Conservation (phyloP, 2,329 filamentous ascomycete species). For the Penicillium sumatraense region DNA sequence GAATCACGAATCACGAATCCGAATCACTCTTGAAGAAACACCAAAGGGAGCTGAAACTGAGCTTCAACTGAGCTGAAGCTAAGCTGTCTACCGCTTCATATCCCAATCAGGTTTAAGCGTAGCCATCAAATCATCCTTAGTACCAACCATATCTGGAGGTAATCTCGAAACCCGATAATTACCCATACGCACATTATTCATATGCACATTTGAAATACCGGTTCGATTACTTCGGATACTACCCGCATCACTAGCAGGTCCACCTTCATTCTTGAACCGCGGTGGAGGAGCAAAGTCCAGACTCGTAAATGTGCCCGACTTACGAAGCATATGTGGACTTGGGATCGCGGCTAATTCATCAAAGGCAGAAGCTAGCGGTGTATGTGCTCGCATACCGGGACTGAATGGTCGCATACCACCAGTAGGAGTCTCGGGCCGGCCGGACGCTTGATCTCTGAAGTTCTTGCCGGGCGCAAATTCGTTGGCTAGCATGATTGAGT, state of each 20-base stretch:
- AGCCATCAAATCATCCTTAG: slow-evolving; percentile 67
- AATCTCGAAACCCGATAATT: slow-evolving; percentile 86
- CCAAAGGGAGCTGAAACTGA: slow-evolving; percentile 1
- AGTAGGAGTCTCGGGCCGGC: slow-evolving; percentile 65
- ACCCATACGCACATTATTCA: slow-evolving; percentile 75
- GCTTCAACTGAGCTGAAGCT: neutral
- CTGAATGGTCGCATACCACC: slow-evolving; percentile 70
- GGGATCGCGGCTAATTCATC: slow-evolving; percentile 85
- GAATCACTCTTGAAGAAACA: too few species aligned
- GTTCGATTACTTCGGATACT: slow-evolving; percentile 71
- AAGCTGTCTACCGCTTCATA: slow-evolving; percentile 41
- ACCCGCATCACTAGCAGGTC: slow-evolving; percentile 50
- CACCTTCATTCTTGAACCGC: slow-evolving; percentile 51
- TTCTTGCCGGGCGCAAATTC: slow-evolving; percentile 84
- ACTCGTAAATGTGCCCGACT: slow-evolving; percentile 53
- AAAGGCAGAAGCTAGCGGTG: slow-evolving; percentile 80
- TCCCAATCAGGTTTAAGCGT: slow-evolving; percentile 63
- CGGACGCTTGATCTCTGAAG: slow-evolving; percentile 70
- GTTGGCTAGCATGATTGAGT: slow-evolving; percentile 71
- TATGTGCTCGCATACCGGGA: slow-evolving; percentile 71
- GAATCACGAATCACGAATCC: too few species aligned
- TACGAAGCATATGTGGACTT: slow-evolving; percentile 69
- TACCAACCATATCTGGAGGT: slow-evolving; percentile 80
- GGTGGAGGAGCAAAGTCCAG: slow-evolving; percentile 56
- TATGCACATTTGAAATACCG: slow-evolving; percentile 73